Evolutionary conservation across 352 stramenopile genomes (phyloP).

Genomic region (Pythium aquatile): DNA sequence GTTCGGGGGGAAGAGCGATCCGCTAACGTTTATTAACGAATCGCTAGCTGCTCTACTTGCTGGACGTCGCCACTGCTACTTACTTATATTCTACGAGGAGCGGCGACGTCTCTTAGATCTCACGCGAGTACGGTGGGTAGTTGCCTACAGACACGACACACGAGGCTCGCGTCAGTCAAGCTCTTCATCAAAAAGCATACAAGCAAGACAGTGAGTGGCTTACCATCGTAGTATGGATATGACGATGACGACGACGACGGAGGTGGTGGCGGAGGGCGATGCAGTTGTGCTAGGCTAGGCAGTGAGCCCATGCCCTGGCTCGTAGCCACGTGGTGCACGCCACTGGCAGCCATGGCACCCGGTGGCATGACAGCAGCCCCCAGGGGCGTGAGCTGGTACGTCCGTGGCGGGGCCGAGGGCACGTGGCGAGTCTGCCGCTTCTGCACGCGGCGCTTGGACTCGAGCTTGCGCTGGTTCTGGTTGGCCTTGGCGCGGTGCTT

Average conservation of each 20-base stretch:
- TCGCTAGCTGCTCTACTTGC: neutral
- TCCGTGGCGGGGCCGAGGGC: neutral
- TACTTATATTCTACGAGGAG: slow-evolving; percentile 1
- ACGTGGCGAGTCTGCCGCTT: slow-evolving; percentile 34
- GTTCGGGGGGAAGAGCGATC: neutral
- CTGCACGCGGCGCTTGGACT: slow-evolving; percentile 72
- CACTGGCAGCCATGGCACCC: neutral
- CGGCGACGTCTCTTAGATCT: neutral
- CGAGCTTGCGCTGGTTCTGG: slow-evolving; percentile 80
- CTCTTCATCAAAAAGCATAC: no score
- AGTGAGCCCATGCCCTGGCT: neutral
- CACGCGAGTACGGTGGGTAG: slow-evolving; percentile 23
- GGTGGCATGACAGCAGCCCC: slow-evolving; percentile 5
- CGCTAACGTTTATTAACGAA: neutral
- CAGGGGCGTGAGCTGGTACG: slow-evolving; percentile 19
- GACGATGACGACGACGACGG: neutral
- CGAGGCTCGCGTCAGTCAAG: neutral
- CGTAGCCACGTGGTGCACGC: neutral
- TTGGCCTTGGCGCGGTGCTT: slow-evolving; percentile 59
- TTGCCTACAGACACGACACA: slow-evolving; percentile 1
- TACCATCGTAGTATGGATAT: slow-evolving; percentile 21
- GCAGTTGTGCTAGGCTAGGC: slow-evolving; percentile 27
- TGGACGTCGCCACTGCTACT: slow-evolving; percentile 17
- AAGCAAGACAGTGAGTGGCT: neutral
- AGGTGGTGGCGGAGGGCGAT: slow-evolving; percentile 5